A percentile compares a stretch with the other conserved stretches of the same genome.
Evolutionary conservation across 2,329 filamentous ascomycete genomes (phyloP).

Genomic region (Penicillium occitanis): DNA sequence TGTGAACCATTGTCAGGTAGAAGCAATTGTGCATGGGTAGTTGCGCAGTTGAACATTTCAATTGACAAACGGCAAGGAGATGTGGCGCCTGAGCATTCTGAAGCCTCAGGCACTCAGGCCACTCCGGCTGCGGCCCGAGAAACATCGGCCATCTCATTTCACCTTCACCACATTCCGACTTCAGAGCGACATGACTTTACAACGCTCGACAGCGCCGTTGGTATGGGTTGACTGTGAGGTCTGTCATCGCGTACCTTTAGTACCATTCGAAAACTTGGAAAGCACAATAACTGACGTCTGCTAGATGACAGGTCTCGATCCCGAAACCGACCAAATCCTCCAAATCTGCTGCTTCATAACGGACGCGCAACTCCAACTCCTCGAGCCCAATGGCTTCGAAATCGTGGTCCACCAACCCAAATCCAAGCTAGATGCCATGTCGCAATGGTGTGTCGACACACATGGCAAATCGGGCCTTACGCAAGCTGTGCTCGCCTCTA

Average conservation of each 20-base stretch:
- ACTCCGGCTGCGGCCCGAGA: not conserved
- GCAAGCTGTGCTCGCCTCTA: slow-evolving; percentile 69
- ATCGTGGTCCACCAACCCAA: slow-evolving; percentile 72
- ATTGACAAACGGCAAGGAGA: not conserved
- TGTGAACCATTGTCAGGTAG: not conserved
- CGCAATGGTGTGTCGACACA: slow-evolving; percentile 81
- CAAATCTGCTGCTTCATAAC: slow-evolving; percentile 93
- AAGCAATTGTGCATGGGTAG: not conserved
- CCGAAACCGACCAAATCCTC: slow-evolving; percentile 77
- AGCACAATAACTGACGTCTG: not conserved
- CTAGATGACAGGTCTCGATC: slow-evolving; percentile 88
- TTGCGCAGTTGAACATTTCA: not conserved
- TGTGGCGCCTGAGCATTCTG: not conserved
- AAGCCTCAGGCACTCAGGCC: slow-evolving; percentile 4
- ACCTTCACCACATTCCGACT: not conserved
- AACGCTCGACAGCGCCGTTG: slow-evolving; percentile 62
- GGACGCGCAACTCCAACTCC: slow-evolving; percentile 70
- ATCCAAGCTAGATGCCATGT: slow-evolving; percentile 73
- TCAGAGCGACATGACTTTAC: slow-evolving; percentile 39
- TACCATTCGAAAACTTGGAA: not conserved
- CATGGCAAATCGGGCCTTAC: slow-evolving; percentile 83
- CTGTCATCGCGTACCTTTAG: slow-evolving; percentile 18
- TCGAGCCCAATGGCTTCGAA: slow-evolving; percentile 78
- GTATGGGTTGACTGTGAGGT: slow-evolving; percentile 86
- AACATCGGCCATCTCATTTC: not conserved